A percentile compares a stretch with the other conserved stretches of the same genome.
Evolutionary conservation across 768 basidiomycete species (phyloP).

Genomic region (Atractiella rhizophila): DNA sequence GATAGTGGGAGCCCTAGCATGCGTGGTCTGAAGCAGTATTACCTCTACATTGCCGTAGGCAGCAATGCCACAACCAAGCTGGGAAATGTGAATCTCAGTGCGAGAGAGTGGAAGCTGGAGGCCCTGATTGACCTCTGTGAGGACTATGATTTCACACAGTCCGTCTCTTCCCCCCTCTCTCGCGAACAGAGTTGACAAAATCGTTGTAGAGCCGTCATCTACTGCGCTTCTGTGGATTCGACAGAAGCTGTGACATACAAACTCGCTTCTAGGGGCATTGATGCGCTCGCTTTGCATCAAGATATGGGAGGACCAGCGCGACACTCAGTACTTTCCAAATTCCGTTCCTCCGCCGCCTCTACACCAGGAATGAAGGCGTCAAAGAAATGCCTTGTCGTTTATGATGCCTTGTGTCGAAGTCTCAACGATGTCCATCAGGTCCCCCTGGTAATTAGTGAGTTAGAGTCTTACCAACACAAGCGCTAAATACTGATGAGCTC

Average conservation of each 20-base stretch:
- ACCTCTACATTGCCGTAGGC: slow-evolving; percentile 67
- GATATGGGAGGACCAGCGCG: slow-evolving; percentile 73
- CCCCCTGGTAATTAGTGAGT: slow-evolving; percentile 78
- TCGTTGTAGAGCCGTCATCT: slow-evolving; percentile 7
- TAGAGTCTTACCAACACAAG: too few species aligned
- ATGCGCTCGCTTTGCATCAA: slow-evolving; percentile 69
- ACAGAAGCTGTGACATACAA: slow-evolving; percentile 32
- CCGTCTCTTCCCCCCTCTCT: neutral
- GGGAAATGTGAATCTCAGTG: slow-evolving; percentile 27
- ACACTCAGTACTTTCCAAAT: slow-evolving; percentile 58
- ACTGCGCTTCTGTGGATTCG: slow-evolving; percentile 11
- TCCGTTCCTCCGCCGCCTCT: slow-evolving; percentile 33
- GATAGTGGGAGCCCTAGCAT: slow-evolving; percentile 4
- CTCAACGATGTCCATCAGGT: slow-evolving; percentile 53
- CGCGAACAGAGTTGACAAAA: neutral
- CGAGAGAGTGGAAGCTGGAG: slow-evolving; percentile 83
- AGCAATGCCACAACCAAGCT: slow-evolving; percentile 5
- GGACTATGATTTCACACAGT: slow-evolving; percentile 34
- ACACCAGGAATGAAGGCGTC: slow-evolving; percentile 26
- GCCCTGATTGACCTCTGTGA: slow-evolving; percentile 73
- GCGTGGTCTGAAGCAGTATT: slow-evolving; percentile 75
- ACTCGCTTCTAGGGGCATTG: slow-evolving; percentile 55
- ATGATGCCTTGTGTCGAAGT: slow-evolving; percentile 75
- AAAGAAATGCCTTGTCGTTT: slow-evolving; percentile 63
- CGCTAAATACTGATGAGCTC: too few species aligned